phyloP scores from a whole-genome alignment of 495 filamentous ascomycete species.

The Lasiosphaeria ovina region DNA sequence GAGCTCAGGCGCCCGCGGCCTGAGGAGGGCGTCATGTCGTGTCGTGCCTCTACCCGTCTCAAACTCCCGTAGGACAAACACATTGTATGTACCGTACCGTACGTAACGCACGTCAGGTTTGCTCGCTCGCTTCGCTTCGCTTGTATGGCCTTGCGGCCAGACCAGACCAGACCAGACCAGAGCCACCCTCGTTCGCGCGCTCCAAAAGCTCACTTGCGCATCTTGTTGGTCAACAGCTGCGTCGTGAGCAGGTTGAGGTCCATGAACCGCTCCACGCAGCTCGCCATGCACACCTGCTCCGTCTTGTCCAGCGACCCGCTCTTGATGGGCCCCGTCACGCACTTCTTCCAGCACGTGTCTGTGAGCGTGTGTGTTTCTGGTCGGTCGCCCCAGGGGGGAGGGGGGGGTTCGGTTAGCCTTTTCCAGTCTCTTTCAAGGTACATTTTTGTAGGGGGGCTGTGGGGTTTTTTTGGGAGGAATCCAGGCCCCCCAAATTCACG shows the following conservation, averaged over 20 bases:
- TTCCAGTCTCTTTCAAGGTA: neutral
- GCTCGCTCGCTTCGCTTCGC: neutral
- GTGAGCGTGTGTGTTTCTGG: conserved; percentile 79
- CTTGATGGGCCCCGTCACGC: conserved; percentile 62
- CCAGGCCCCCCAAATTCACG: conserved; percentile 27
- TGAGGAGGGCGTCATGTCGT: too few relatives aligned
- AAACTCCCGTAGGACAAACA: too few relatives aligned
- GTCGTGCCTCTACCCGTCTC: too few relatives aligned
- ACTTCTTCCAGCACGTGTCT: conserved; percentile 91
- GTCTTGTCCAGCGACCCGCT: conserved; percentile 63
- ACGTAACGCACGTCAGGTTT: too few relatives aligned
- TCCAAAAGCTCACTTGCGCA: conserved; percentile 11
- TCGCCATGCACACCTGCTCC: conserved; percentile 80
- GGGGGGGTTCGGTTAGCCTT: neutral
- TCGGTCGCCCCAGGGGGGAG: neutral
- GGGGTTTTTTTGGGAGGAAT: too few relatives aligned
- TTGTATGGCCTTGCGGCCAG: neutral
- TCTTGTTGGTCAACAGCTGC: conserved; percentile 66
- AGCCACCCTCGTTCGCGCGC: neutral
- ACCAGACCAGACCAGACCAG: too few relatives aligned
- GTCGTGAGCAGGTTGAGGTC: conserved; percentile 80
- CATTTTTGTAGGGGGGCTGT: neutral
- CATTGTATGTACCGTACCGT: too few relatives aligned
- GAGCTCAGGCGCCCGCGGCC: too few relatives aligned
- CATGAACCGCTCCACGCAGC: conserved; percentile 92